Evolutionary conservation across 805 yeast species (phyloP).

Genomic region (Monosporozyma siamensis): DNA sequence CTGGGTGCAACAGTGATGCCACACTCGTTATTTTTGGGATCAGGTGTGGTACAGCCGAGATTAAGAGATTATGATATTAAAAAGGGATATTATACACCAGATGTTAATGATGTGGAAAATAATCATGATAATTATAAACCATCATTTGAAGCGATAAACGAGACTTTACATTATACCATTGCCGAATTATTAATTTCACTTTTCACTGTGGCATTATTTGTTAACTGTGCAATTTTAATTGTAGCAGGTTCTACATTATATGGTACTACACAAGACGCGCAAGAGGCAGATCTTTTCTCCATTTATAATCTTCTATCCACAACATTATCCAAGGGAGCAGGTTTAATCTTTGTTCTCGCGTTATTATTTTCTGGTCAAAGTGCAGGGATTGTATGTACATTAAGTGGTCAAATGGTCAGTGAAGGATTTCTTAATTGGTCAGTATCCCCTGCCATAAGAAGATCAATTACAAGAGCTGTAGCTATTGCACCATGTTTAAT

Average conservation of each 20-base stretch:
- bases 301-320: conserved; percentile 58
- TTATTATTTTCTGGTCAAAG: conserved; percentile 80
- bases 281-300: conserved; percentile 73
- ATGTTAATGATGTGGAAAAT: conserved; percentile 28
- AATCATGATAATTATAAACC: conserved; percentile 54
- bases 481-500: conserved; percentile 82
- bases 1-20: conserved; percentile 96
- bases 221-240: conserved; percentile 78
- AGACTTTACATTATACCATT: conserved; percentile 72
- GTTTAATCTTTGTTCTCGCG: conserved; percentile 77
- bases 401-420: conserved; percentile 90
- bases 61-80: conserved; percentile 67
- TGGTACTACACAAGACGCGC: conserved; percentile 46
- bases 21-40: conserved; percentile 78
- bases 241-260: conserved; percentile 85
- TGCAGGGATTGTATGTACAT: conserved; percentile 91
- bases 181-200: conserved; percentile 75
- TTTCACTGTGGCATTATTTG: conserved; percentile 84
- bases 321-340: conserved; percentile 66
- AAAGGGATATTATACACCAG: conserved; percentile 48
- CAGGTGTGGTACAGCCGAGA: conserved; percentile 82
- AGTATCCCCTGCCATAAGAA: conserved; percentile 68
- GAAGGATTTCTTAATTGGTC: conserved; percentile 84
- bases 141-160: conserved; percentile 69
- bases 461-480: conserved; percentile 71